Evolutionary conservation across 257 asterid genomes (phyloP).

Genomic region (Linaria vulgaris): DNA sequence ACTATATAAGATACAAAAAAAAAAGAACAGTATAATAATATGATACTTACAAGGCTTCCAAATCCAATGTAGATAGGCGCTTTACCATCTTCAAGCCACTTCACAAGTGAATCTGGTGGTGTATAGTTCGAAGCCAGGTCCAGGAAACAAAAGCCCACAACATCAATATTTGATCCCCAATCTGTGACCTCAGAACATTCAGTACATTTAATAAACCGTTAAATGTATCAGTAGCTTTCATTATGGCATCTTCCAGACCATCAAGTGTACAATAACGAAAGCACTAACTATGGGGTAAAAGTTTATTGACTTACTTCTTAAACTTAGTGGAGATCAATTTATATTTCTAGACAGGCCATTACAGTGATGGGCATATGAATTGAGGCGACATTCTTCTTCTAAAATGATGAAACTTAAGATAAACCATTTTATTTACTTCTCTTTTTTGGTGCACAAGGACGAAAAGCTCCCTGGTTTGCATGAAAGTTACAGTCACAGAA

Average conservation of each 20-base stretch:
- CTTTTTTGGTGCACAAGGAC: too few relatives aligned
- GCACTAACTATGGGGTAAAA: too few relatives aligned
- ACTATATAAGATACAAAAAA: background rate
- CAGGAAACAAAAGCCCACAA: conserved; percentile 90
- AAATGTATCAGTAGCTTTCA: background rate
- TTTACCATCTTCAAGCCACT: conserved; percentile 73
- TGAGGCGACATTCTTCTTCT: too few relatives aligned
- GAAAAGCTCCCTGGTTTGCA: too few relatives aligned
- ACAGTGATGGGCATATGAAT: too few relatives aligned
- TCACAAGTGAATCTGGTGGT: conserved; percentile 71
- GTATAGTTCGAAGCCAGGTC: conserved; percentile 86
- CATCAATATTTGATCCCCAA: conserved; percentile 91
- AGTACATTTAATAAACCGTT: conserved; percentile 1
- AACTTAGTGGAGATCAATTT: too few relatives aligned
- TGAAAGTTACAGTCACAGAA: too few relatives aligned
- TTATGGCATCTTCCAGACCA: background rate
- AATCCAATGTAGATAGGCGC: conserved; percentile 88
- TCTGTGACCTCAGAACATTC: conserved; percentile 47
- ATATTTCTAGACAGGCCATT: too few relatives aligned
- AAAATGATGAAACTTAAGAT: too few relatives aligned
- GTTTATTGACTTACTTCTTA: too few relatives aligned
- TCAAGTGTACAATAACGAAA: too few relatives aligned
- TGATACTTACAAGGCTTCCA: conserved; percentile 87
- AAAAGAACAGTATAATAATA: background rate
- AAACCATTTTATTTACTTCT: too few relatives aligned